phyloP scores from a whole-genome alignment of 257 asterid genomes.

The Asclepias syriaca region DNA sequence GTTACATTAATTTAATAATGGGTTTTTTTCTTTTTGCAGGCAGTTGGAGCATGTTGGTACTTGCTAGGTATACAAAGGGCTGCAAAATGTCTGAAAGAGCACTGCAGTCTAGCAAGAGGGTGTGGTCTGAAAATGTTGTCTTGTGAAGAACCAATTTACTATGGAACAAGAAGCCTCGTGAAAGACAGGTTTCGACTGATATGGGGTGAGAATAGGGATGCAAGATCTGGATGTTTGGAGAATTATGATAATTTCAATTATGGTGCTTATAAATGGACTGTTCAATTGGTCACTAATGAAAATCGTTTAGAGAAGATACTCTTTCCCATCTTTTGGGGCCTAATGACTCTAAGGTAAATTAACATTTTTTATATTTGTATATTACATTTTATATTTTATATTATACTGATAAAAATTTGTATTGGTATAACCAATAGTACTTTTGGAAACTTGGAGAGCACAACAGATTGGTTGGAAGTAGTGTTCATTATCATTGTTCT shows the following conservation, averaged over 20 bases:
- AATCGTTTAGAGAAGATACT: constrained; percentile 82
- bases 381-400: no score
- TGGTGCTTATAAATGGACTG: constrained; percentile 95
- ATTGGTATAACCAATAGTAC: constrained; percentile 36
- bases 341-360: constrained; percentile 82
- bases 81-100: constrained; percentile 32
- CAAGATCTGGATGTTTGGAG: constrained; percentile 53
- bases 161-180: constrained; percentile 45
- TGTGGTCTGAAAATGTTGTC: constrained; percentile 27
- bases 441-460: constrained; percentile 92
- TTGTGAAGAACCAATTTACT: constrained; percentile 29
- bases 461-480: constrained; percentile 92
- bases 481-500: constrained; percentile 86
- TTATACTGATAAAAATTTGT: no score
- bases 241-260: constrained; percentile 55
- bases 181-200: constrained; percentile 36
- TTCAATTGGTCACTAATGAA: constrained; percentile 69
- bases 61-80: constrained; percentile 46
- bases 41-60: constrained; percentile 53
- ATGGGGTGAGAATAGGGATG: constrained; percentile 61
- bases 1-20: no score
- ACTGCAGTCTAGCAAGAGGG: constrained; percentile 18
- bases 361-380: no score
- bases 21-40: constrained; percentile 18
- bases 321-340: constrained; percentile 97